phyloP scores from a whole-genome alignment of 2,329 filamentous ascomycete genomes.

The Dactylellina cionopaga region DNA sequence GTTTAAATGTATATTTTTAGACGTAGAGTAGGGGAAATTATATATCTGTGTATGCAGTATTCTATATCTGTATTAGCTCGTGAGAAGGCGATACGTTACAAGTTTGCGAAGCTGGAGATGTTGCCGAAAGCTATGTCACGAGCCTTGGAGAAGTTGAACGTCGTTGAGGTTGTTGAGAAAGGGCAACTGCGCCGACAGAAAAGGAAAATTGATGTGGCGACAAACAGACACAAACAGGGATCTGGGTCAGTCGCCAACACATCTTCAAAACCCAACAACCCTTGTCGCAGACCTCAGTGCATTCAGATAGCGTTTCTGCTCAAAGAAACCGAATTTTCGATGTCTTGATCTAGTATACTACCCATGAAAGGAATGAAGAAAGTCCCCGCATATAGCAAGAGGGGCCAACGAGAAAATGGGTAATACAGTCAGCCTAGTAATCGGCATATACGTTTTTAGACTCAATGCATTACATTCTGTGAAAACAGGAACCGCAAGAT shows the following conservation, averaged over 20 bases:
- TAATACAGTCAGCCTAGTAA: too few species aligned
- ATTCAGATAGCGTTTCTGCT: too few species aligned
- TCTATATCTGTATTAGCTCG: not conserved
- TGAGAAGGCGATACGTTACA: not conserved
- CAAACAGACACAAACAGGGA: slow-evolving; percentile 32
- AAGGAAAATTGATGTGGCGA: not conserved
- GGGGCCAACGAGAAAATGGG: too few species aligned
- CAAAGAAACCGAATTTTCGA: too few species aligned
- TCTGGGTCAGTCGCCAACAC: slow-evolving; percentile 21
- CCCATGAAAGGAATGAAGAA: too few species aligned
- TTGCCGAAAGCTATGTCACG: slow-evolving; percentile 46
- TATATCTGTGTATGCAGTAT: not conserved
- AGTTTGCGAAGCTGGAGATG: slow-evolving; percentile 27
- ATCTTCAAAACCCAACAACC: slow-evolving; percentile 37
- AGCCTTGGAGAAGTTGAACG: slow-evolving; percentile 19
- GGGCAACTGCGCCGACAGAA: slow-evolving; percentile 11
- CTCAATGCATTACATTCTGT: too few species aligned
- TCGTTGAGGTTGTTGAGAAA: slow-evolving; percentile 44
- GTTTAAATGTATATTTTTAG: not conserved
- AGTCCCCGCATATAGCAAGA: too few species aligned
- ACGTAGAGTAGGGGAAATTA: not conserved
- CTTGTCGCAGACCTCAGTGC: not conserved
- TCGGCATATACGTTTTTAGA: too few species aligned
- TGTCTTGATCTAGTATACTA: too few species aligned
- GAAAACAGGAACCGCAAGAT: too few species aligned